Base-by-base conservation (phyloP, 2,329 filamentous ascomycete species). In the Sclerotiophoma versabilis region DNA sequence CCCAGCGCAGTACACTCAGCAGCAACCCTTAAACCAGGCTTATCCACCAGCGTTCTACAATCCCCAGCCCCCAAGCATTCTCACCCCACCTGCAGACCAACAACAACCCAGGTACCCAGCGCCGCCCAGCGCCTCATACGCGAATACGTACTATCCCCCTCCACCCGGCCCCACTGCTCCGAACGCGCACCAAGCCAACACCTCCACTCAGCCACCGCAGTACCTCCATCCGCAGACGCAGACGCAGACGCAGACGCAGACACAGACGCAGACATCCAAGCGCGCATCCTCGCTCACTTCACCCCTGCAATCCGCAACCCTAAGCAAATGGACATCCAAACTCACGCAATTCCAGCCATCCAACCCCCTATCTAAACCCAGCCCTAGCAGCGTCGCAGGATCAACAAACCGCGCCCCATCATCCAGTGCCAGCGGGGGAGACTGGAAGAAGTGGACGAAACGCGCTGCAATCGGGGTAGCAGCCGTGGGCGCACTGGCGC, bases 401-500 rank as follows among this genome's bases (percentile, higher is more conserved):
- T 22, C 20, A 1, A 9, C 36, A 11, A 25, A 38, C 12, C 23
- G 27, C 33, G 34, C 19, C 20, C 23, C 22, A 8, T 12, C 19
- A 14, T n/a, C 25, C 17, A 8, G 3, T 20, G 14, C 15, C 32
- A 11, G 8, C 2, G 23, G 23, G 17, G 19, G 23, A 2, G 49
- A 58, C 32, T 58, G 54, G 54, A 58, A 54, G 33, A 58, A 58
- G 20, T 58, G 49, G 54, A 46, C 37, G 2, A 58, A 53, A 23
- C 39, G 54, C 25, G 54, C 49, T 1, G 54, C 49, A 11, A 50
- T 58, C 10, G 54, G 54, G 9, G 54, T 58, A 3, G 54, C 54
- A 2, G 54, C 49, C 7, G 51, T 54, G 1, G 46, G 54, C 15
- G 54, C 54, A 2, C 26, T 58, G 23, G 54, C 54, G 5, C 20